Evolutionary conservation across 2,329 filamentous ascomycete genomes (phyloP), one percentile per base, ranked within the genome.

Genomic region (Escovopsis weberi): DNA sequence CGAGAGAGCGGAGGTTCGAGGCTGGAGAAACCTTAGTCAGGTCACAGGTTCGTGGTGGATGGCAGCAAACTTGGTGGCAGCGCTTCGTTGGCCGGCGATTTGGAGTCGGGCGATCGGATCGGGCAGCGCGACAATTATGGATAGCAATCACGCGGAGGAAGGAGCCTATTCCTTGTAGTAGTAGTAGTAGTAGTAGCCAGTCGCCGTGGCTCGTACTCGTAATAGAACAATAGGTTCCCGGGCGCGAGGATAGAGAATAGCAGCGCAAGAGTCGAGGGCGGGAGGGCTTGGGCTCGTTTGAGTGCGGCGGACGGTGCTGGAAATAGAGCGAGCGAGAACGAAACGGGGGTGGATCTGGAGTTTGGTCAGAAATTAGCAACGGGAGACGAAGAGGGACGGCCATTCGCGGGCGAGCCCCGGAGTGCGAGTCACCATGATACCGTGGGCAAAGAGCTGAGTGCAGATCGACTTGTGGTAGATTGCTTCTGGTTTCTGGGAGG

Each of bases 331-430:
- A 30, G 37, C 37, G 37, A 39, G 26, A 9, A 11, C 19, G 33
- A 15, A 37, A 26, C 30, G 30, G 43, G 39, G 23, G 33, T 36
- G 30, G 33, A 41, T 10, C 28, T 30, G 28, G 28, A 30, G 28
- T 6, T 30, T 30, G 38, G 39, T 47, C 43, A 47, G 42, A 37
- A 36, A 37, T 38, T 42, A 45, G 45, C 42, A 43, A 39, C 39
- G 44, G 35, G 42, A 42, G 35, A n/a, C 26, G 33, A 26, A 18
- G 10, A 10, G 28, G 28, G 28, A 30, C 10, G 28, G 28, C 28
- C 6, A 10, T 30, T 30, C 28, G 6, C 28, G 28, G 28, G 28
- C 28, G 28, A 30, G 28, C 28, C 10, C 28, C 10, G 10, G 28
- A 30, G 28, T 30, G 15, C 15, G 15, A 15, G 15, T 15, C 15